Conservation (phyloP, 805 yeast genomes). For the Spencermartinsiella europaea region DNA sequence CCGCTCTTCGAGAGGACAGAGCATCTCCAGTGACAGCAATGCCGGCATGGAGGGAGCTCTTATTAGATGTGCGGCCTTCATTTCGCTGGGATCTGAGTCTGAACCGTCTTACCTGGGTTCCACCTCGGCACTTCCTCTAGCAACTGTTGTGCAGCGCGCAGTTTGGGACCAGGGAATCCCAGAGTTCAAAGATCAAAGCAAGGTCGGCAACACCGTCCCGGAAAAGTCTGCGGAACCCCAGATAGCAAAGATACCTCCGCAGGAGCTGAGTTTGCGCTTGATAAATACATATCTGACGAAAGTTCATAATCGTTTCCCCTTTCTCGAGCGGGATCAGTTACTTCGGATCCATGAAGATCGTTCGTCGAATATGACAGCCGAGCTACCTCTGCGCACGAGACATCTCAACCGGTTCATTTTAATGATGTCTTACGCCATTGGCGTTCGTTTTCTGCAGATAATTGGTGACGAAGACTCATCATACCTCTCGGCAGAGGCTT, state of each 20-base stretch:
- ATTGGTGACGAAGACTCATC: not conserved
- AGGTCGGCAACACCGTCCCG: not conserved
- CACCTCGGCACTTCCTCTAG: constrained; percentile 8
- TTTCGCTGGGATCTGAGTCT: constrained; percentile 10
- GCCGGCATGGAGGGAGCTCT: constrained; percentile 5
- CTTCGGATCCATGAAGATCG: not conserved
- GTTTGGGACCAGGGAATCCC: constrained; percentile 11
- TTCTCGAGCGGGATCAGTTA: constrained; percentile 3
- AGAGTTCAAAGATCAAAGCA: not conserved
- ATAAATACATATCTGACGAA: constrained; percentile 2
- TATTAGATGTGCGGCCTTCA: constrained; percentile 11
- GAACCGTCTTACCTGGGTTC: constrained; percentile 11
- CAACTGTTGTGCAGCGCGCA: constrained; percentile 8
- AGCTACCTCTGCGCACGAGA: not conserved
- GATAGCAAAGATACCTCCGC: not conserved
- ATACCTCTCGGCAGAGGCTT: constrained; percentile 1
- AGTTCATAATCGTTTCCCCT: constrained; percentile 8
- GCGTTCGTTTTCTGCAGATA: constrained; percentile 5
- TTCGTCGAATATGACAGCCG: not conserved
- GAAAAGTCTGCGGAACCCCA: not conserved
- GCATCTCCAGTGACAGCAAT: not conserved
- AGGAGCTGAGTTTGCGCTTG: constrained; percentile 1
- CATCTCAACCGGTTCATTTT: constrained; percentile 4
- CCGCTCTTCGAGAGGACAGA: not conserved
- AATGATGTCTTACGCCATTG: constrained; percentile 10